A percentile compares a stretch with the other conserved stretches of the same genome.
Evolutionary conservation across 192 early-diverging fungal genomes (phyloP).

Genomic region (Chytriomyces sp.): DNA sequence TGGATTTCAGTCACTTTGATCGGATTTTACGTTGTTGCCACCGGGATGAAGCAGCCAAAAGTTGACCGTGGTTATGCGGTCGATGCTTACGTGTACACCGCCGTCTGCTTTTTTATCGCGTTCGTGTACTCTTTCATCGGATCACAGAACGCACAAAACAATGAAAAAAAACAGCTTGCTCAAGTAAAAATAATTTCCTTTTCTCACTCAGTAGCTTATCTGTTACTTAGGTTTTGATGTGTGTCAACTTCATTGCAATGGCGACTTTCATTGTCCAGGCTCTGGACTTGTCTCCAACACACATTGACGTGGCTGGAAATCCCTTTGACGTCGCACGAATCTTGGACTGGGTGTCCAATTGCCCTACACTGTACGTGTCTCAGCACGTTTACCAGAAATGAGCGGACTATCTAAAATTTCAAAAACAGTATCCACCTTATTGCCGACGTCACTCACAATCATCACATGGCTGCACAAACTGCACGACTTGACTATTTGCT

Average conservation of each 20-base stretch:
- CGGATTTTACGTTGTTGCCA: constrained; percentile 2
- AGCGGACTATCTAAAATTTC: background rate
- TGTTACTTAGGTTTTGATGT: background rate
- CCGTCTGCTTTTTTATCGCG: constrained; percentile 18
- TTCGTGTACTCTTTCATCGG: constrained; percentile 29
- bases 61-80: constrained; percentile 33
- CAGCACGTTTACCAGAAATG: background rate
- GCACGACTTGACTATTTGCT: constrained; percentile 31
- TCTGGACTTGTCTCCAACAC: constrained; percentile 20
- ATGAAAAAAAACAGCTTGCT: constrained; percentile 28
- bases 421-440: constrained; percentile 31
- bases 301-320: constrained; percentile 14
- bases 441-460: constrained; percentile 36
- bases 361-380: constrained; percentile 22
- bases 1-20: background rate
- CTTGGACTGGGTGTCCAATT: constrained; percentile 25
- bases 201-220: background rate
- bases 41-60: background rate
- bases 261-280: constrained; percentile 9
- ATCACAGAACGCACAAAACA: constrained; percentile 12
- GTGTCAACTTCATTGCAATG: constrained; percentile 27
- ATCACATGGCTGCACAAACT: constrained; percentile 7
- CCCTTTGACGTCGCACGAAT: constrained; percentile 12
- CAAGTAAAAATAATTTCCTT: background rate
- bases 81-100: constrained; percentile 31